These are phyloP conservation scores for Tardiomyces blankii DNA, from an alignment of 1,139 yeast genomes.

Conservation along the genomic window DNA sequence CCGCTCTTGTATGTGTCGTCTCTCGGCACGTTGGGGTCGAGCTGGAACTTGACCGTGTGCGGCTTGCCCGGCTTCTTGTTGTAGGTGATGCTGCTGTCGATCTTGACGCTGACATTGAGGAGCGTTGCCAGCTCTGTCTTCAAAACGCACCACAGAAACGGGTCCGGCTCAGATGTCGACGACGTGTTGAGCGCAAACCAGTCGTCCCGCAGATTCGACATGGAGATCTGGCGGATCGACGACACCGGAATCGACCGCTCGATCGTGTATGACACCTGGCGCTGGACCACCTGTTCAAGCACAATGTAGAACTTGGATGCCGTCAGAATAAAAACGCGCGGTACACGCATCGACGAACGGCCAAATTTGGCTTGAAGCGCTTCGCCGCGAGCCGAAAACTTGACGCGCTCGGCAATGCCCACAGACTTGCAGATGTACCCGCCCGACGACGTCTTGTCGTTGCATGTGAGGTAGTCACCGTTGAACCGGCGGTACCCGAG, in stretches of 20 bases:
- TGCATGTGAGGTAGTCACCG: conserved; percentile 91
- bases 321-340: conserved; percentile 65
- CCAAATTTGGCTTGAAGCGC: conserved; percentile 80
- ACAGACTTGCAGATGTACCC: conserved; percentile 47
- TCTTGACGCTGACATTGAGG: conserved; percentile 48
- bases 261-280: conserved; percentile 52
- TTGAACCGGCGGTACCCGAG: conserved; percentile 82
- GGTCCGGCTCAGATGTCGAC: conserved; percentile 52
- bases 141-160: conserved; percentile 66
- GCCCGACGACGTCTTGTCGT: conserved; percentile 62
- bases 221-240: conserved; percentile 50
- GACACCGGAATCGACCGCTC: conserved; percentile 57
- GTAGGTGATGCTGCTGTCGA: conserved; percentile 68
- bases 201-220: conserved; percentile 77
- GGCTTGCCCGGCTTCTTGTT: conserved; percentile 80
- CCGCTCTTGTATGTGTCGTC: conserved; percentile 84
- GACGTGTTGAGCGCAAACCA: conserved; percentile 73
- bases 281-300: conserved; percentile 61
- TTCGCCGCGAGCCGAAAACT: conserved; percentile 77
- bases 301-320: conserved; percentile 51
- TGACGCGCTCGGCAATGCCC: conserved; percentile 59
- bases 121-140: conserved; percentile 86
- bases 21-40: conserved; percentile 48
- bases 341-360: conserved; percentile 72
- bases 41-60: conserved; percentile 59